These are phyloP conservation scores for Termitomyces sp. DNA, from an alignment of 768 basidiomycete species.

Conservation along the genomic window DNA sequence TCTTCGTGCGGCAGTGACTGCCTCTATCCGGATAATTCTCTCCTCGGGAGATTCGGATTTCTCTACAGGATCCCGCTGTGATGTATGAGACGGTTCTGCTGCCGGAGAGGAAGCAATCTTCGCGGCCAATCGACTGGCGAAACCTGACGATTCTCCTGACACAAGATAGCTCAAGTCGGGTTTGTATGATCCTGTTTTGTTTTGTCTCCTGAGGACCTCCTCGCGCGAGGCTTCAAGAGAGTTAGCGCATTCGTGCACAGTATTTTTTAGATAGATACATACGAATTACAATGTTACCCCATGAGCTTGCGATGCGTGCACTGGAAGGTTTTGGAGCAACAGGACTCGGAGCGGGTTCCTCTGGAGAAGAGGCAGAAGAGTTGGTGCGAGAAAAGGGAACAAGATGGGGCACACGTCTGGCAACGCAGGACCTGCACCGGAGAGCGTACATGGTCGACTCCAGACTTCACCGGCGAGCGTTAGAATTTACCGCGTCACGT, in stretches of 20 bases:
- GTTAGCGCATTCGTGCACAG: neutral
- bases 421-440: constrained; percentile 6
- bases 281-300: constrained; percentile 31
- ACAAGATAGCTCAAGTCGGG: constrained; percentile 27
- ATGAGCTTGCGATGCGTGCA: constrained; percentile 18
- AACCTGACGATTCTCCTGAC: constrained; percentile 16
- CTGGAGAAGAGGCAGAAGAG: constrained; percentile 2
- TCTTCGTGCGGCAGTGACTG: neutral
- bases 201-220: constrained; percentile 10
- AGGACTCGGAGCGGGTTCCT: neutral
- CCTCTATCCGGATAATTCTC: neutral
- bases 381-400: constrained; percentile 5
- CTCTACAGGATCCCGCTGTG: neutral
- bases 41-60: neutral
- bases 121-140: constrained; percentile 19
- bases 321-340: constrained; percentile 1
- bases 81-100: neutral
- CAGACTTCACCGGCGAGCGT: neutral
- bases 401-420: neutral
- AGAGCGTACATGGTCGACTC: constrained; percentile 11
- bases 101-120: constrained; percentile 1
- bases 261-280: constrained; percentile 13
- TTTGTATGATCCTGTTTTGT: constrained; percentile 2
- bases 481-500: constrained; percentile 12
- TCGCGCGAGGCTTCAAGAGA: constrained; percentile 11